These are phyloP conservation scores for Leucosporidium scottii DNA, from an alignment of 768 basidiomycete species.

Conservation along the genomic window DNA sequence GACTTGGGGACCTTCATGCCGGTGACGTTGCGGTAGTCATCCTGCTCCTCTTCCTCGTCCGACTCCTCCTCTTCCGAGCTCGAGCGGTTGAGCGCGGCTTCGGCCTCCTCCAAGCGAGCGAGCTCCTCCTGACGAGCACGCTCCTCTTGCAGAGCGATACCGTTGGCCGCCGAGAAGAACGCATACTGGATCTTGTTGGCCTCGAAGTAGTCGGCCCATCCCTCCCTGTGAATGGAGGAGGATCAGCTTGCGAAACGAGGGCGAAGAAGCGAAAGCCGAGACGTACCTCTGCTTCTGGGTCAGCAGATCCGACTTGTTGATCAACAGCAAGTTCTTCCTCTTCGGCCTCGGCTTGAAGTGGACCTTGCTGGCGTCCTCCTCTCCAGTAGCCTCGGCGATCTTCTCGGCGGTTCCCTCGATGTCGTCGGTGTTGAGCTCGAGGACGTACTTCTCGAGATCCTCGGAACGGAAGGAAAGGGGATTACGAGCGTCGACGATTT, in stretches of 20 bases:
- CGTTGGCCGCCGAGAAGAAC: constrained; percentile 89
- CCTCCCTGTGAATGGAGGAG: constrained; percentile 47
- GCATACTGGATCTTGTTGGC: constrained; percentile 65
- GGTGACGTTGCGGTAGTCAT: constrained; percentile 35
- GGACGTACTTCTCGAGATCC: constrained; percentile 77
- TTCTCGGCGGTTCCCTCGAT: constrained; percentile 57
- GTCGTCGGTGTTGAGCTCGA: constrained; percentile 52
- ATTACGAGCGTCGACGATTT: constrained; percentile 94
- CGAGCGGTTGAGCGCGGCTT: constrained; percentile 3
- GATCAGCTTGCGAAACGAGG: not conserved
- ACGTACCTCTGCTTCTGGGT: constrained; percentile 74
- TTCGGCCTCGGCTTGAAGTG: constrained; percentile 52
- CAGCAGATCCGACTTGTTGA: constrained; percentile 93
- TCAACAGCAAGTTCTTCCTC: constrained; percentile 69
- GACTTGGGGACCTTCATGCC: constrained; percentile 34
- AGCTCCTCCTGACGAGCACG: constrained; percentile 44
- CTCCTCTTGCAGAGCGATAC: constrained; percentile 71
- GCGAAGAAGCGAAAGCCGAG: not conserved
- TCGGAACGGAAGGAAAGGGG: constrained; percentile 86
- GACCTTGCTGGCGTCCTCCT: too few relatives aligned
- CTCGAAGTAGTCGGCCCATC: constrained; percentile 92
- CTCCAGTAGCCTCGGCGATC: constrained; percentile 67
- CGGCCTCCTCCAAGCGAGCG: constrained; percentile 36
- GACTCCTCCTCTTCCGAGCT: constrained; percentile 35
- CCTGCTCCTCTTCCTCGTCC: constrained; percentile 38